Evolutionary conservation across 2,329 filamentous ascomycete species (phyloP).

Genomic region (Stagonosporopsis vannaccii): DNA sequence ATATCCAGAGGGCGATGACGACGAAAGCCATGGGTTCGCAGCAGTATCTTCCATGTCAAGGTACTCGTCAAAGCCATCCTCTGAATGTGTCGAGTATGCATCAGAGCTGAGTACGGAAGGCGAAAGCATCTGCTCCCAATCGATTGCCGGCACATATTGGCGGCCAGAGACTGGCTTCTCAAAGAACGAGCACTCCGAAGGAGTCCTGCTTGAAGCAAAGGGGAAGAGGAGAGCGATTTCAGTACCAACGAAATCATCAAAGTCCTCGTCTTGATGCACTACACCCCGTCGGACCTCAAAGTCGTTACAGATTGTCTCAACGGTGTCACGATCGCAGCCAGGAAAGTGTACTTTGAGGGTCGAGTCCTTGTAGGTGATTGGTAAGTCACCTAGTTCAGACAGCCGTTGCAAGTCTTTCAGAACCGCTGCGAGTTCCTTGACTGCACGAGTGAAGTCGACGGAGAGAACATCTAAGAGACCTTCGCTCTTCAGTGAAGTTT

Average conservation of each 20-base stretch:
- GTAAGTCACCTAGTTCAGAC: conserved; percentile 80
- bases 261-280: conserved; percentile 79
- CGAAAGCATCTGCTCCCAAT: conserved; percentile 66
- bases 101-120: conserved; percentile 46
- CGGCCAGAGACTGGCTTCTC: conserved; percentile 50
- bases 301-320: conserved; percentile 85
- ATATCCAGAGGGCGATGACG: conserved; percentile 59
- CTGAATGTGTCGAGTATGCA: conserved; percentile 50
- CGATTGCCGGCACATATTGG: conserved; percentile 49
- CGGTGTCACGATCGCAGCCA: conserved; percentile 82
- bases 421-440: conserved; percentile 82
- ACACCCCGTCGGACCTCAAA: conserved; percentile 82
- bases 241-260: conserved; percentile 71
- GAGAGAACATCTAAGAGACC: conserved; percentile 86
- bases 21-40: conserved; percentile 63
- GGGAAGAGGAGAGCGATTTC: conserved; percentile 84
- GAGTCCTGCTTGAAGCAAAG: conserved; percentile 72
- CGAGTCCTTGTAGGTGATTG: conserved; percentile 74
- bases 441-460: conserved; percentile 83
- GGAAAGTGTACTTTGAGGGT: conserved; percentile 85
- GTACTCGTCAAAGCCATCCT: conserved; percentile 48
- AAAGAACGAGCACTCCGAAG: conserved; percentile 57
- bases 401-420: conserved; percentile 83
- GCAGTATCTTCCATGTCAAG: conserved; percentile 49
- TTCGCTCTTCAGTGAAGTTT: conserved; percentile 76